Evolutionary conservation across 2,329 filamentous ascomycete species (phyloP).

Genomic region (Alternaria hordeiaustralica): DNA sequence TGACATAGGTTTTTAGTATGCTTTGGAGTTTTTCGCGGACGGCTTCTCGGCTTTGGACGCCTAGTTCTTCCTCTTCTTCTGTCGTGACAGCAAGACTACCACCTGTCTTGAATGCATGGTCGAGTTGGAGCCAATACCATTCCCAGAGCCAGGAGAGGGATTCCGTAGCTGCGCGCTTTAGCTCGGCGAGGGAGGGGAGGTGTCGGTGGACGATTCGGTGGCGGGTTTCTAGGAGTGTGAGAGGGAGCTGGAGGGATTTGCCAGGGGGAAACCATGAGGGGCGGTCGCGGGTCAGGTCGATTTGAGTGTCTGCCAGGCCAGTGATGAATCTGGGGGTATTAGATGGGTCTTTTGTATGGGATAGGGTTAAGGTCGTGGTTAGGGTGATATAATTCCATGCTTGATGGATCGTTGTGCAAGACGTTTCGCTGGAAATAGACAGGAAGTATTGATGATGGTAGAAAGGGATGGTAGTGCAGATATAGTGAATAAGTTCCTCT

Average conservation of each 20-base stretch:
- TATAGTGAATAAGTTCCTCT: background rate
- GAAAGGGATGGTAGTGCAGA: background rate
- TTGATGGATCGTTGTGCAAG: background rate
- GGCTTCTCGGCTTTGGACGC: constrained; percentile 8
- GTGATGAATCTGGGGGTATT: constrained; percentile 72
- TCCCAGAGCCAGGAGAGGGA: constrained; percentile 87
- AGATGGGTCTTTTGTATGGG: no score
- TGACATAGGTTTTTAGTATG: constrained; percentile 45
- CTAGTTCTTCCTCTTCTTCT: background rate
- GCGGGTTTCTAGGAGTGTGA: constrained; percentile 86
- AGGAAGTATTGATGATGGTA: background rate
- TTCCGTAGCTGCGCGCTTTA: constrained; percentile 72
- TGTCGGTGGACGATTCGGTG: constrained; percentile 92
- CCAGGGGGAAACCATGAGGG: constrained; percentile 34
- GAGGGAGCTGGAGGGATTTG: constrained; percentile 45
- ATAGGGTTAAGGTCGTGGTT: no score
- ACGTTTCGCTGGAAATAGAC: background rate
- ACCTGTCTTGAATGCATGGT: constrained; percentile 33
- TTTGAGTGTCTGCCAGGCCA: constrained; percentile 73
- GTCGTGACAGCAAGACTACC: background rate
- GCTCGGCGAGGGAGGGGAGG: constrained; percentile 74
- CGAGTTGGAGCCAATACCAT: constrained; percentile 76
- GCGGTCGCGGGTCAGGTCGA: constrained; percentile 37
- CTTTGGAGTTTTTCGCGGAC: constrained; percentile 32
- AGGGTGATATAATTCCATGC: background rate